phyloP scores from a whole-genome alignment of 805 yeast genomes.

The Ascoidea tarda region DNA sequence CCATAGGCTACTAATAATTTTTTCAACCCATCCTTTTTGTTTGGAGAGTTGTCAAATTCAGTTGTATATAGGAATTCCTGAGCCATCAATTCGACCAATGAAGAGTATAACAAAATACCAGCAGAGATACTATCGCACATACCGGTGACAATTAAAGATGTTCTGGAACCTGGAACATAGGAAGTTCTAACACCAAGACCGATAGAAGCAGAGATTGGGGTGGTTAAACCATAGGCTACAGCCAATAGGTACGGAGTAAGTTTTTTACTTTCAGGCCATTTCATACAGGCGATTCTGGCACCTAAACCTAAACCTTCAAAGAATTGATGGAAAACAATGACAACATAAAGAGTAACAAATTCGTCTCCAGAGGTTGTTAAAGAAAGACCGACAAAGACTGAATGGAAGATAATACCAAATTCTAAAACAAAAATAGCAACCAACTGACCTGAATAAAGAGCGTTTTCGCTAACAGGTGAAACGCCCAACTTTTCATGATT shows the following conservation, averaged over 20 bases:
- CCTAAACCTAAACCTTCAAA: constrained; percentile 77
- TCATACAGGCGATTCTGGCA: constrained; percentile 45
- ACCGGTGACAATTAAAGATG: constrained; percentile 44
- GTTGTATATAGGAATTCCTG: constrained; percentile 43
- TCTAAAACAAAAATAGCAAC: constrained; percentile 44
- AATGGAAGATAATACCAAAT: constrained; percentile 64
- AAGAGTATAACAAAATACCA: constrained; percentile 59
- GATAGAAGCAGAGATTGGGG: constrained; percentile 59
- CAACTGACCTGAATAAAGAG: constrained; percentile 15
- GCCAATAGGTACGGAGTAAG: constrained; percentile 17
- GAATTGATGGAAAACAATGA: constrained; percentile 58
- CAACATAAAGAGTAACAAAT: constrained; percentile 48
- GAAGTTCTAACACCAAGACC: constrained; percentile 63
- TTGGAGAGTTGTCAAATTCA: constrained; percentile 12
- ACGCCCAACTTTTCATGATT: too few relatives aligned
- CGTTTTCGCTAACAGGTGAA: neutral
- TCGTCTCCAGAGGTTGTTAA: constrained; percentile 50
- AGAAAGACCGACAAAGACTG: constrained; percentile 59
- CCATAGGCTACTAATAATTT: constrained; percentile 28
- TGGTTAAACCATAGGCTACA: constrained; percentile 39
- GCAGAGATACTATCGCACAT: constrained; percentile 57
- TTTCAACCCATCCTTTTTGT: constrained; percentile 22
- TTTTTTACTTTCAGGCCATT: constrained; percentile 32
- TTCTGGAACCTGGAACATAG: constrained; percentile 42
- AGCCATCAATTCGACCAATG: constrained; percentile 63